Evolutionary conservation across 768 basidiomycete genomes (phyloP), one percentile per base, ranked within the genome.

Genomic region (Heimioporus sp.): DNA sequence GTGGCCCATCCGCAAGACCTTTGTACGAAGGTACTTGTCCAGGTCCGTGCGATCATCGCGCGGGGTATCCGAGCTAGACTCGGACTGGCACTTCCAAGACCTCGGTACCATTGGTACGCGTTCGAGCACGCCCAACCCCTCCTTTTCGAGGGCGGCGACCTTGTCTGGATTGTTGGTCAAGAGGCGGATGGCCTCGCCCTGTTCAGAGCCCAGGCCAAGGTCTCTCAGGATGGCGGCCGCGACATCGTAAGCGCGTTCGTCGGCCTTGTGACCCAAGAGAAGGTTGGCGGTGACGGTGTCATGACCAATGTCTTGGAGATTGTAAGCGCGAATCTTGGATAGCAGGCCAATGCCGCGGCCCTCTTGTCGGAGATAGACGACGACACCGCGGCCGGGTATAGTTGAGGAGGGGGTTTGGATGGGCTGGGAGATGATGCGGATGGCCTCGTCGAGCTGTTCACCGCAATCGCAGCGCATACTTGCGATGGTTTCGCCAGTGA

Each of bases 141-240:
- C 96, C 60, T 76, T 79, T 70, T 87, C 80, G 59, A 98, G 72
- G 41, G 94, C 93, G 55, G 82, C 79, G 38, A 99, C 87, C 73
- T 99, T 99, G 72, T 95, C 95, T 10, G 97, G 97, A 70, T 99
- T 99, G 72, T 99, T 99, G 52, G 97, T 99, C 70, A 99, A 72
- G 57, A 98, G 73, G 50, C 88, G 76, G 48, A 95, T 80, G 41
- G 82, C 81, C 62, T 81, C 80, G 54, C 70, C 76, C 46, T 67
- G 47, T 54, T 80, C 79, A 20, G 70, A 73, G 8, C 83, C 88
- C 13, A 98, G 72, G 8, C 87, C 88, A 2, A 98, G 75, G 69
- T 99, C 97, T 5, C 84, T 81, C 55, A 98, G 68, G 56, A 98
- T 98, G 28, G 89, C 93, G 9, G 77, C 87, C 1, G 97, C 97